Conservation (phyloP, 805 yeast genomes). For the Wickerhamiella vanderwaltii region DNA sequence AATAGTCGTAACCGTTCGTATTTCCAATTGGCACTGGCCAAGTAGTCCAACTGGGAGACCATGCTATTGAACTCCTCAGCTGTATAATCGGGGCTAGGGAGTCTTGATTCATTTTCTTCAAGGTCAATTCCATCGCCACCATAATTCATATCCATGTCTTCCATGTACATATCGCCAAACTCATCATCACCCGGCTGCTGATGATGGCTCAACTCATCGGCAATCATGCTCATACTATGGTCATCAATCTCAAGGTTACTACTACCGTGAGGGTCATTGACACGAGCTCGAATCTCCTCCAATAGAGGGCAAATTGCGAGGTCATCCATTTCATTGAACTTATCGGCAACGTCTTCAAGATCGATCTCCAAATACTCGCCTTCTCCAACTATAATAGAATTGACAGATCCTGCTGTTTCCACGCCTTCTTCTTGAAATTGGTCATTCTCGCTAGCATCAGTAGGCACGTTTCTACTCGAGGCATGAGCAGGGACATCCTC, state of each 20-base stretch:
- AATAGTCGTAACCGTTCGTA: neutral
- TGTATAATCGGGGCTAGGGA: neutral
- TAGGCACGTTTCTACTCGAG: neutral
- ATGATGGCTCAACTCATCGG: neutral
- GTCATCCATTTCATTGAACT: neutral
- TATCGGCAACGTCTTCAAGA: neutral
- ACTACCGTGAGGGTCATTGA: neutral
- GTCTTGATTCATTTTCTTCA: neutral
- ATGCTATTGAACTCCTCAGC: neutral
- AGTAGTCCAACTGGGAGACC: neutral
- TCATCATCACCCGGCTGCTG: no score
- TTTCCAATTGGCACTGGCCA: neutral
- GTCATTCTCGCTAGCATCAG: neutral
- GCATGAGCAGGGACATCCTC: conserved; percentile 20
- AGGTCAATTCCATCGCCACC: neutral
- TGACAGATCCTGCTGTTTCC: no score
- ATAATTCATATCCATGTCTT: no score
- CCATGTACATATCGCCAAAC: no score
- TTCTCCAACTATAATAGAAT: neutral
- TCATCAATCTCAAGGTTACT: neutral
- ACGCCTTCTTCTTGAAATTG: no score
- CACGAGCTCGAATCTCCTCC: neutral
- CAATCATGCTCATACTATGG: neutral
- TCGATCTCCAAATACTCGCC: neutral
- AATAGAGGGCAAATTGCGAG: no score